Conservation (phyloP, 768 basidiomycete species). For the Boletus reticuloceps region DNA sequence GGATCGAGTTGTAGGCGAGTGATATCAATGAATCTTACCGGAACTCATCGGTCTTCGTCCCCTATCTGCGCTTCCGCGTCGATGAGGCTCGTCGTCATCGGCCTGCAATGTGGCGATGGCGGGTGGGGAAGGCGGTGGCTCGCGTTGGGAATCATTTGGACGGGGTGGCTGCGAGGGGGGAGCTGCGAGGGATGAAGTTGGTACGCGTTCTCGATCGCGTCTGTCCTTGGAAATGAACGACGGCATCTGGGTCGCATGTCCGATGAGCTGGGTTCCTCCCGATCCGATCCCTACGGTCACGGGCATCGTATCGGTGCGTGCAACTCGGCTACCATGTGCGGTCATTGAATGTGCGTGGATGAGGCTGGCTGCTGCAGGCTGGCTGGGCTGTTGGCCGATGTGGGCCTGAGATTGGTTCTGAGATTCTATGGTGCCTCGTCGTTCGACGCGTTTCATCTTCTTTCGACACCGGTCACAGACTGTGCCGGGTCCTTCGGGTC, state of each 20-base stretch:
- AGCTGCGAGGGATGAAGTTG: conserved; percentile 25
- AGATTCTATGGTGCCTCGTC: conserved; percentile 61
- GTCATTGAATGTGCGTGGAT: conserved; percentile 21
- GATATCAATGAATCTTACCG: conserved; percentile 11
- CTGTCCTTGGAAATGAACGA: conserved; percentile 26
- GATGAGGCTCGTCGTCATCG: conserved; percentile 24
- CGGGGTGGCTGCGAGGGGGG: conserved; percentile 14
- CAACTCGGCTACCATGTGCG: conserved; percentile 20
- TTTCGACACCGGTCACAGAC: conserved; percentile 85
- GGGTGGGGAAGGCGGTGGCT: conserved; percentile 30
- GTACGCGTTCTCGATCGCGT: conserved; percentile 25
- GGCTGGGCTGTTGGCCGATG: conserved; percentile 10
- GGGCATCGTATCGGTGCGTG: conserved; percentile 34
- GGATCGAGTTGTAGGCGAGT: background rate
- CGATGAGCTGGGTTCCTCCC: conserved; percentile 24
- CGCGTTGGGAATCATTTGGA: conserved; percentile 18
- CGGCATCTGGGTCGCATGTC: conserved; percentile 19
- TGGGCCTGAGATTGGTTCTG: conserved; percentile 25
- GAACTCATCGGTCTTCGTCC: conserved; percentile 30
- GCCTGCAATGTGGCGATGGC: conserved; percentile 32
- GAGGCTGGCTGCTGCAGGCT: conserved; percentile 2
- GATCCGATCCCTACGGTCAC: conserved; percentile 26
- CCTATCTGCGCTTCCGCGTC: conserved; percentile 19
- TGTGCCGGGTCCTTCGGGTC: conserved; percentile 79
- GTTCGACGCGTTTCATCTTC: conserved; percentile 83